These are phyloP conservation scores for Carex scoparia DNA, from an alignment of 176 grass and related monocot species.

Conservation along the genomic window DNA sequence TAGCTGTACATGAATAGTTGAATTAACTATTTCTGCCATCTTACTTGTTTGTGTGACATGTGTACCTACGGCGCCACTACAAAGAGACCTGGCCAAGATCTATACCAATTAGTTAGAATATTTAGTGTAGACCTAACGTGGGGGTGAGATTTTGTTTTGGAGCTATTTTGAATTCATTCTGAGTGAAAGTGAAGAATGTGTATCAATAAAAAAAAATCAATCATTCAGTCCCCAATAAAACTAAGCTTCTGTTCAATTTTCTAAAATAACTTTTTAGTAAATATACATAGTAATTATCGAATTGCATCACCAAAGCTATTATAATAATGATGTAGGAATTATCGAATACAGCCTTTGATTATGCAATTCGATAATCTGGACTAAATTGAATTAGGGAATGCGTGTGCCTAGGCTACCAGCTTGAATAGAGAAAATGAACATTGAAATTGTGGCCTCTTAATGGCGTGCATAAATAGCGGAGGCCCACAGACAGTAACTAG, in stretches of 20 bases:
- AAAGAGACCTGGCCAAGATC: background rate
- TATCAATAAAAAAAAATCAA: background rate
- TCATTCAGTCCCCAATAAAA: background rate
- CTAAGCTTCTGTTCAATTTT: background rate
- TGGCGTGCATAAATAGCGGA: background rate
- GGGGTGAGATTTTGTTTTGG: background rate
- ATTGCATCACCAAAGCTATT: background rate
- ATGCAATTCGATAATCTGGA: no score
- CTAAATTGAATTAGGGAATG: no score
- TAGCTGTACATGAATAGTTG: background rate
- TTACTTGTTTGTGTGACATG: background rate
- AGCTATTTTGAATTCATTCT: background rate
- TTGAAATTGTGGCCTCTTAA: background rate
- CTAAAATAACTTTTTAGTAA: background rate
- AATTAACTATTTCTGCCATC: background rate
- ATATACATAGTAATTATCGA: background rate
- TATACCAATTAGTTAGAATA: background rate
- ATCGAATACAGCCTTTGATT: no score
- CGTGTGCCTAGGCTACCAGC: no score
- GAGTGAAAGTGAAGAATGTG: background rate
- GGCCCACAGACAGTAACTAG: constrained; percentile 17
- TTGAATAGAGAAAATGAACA: background rate
- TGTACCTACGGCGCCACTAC: background rate
- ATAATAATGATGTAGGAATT: background rate
- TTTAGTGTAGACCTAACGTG: background rate